Evolutionary conservation across 73 alveolate species (phyloP), one percentile per base, ranked within the genome.

Genomic region (Diophrys sp.): DNA sequence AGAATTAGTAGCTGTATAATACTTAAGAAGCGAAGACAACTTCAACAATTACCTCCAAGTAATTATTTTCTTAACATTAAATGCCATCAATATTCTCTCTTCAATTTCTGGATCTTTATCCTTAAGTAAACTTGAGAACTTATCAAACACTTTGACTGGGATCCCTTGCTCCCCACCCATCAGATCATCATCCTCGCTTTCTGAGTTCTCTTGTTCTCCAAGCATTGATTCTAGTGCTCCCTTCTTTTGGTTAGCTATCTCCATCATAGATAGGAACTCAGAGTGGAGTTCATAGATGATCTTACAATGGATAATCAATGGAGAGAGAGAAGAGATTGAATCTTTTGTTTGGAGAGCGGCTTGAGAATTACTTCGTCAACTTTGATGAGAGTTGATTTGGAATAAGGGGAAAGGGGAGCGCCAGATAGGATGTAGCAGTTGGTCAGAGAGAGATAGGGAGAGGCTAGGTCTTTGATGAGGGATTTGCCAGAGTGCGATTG

Each of bases 211-310:
- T 2, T 2, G 27, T 14, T 29, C 23, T 1, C 53, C 77, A 26
- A 29, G 77, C 8, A 25, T 5, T 23, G 24, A 2, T 33, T 75
- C 70, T 23, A 32, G 29, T 23, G 23, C 14, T 55, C 31, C 79
- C 26, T 2, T 44, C 24, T 33, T 74, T 55, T 74, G 1, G 78
- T 81, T 25, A 1, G 79, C 78, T 67, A 81, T 81, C 31, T 34
- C 80, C 26, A 73, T 14, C 2, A 81, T 56, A 29, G 78, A 44
- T 23, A 72, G 67, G 33, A 73, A 81, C 66, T 81, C 89, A 55
- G 83, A 54, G 29, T 81, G 89, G 62, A 81, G 56, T 30, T 81
- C 89, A 56, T 81, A 81, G 32, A 81, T 69, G 2, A 68, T 78
- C 71, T 81, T 81, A 55, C 83, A 73, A 2, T 74, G 83, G 27